phyloP scores from a whole-genome alignment of 768 basidiomycete genomes.

The Pilatotrama ljubarskyi region DNA sequence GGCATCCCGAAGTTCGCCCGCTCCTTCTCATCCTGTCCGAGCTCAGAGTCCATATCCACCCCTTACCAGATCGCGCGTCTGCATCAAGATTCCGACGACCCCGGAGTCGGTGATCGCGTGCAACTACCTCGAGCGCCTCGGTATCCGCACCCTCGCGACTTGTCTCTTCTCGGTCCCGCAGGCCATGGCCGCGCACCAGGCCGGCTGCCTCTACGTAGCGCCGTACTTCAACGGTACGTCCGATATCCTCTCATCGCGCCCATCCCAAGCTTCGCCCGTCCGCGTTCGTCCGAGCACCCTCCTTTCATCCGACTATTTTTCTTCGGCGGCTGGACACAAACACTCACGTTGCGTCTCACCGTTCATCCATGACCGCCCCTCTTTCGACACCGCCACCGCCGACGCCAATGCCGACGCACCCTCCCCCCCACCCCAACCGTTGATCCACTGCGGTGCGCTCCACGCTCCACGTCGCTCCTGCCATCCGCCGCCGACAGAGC shows the following conservation, averaged over 20 bases:
- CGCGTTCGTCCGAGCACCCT: too few species aligned
- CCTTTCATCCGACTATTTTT: too few species aligned
- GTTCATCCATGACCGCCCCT: too few species aligned
- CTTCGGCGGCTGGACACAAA: too few species aligned
- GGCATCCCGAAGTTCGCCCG: slow-evolving; percentile 41
- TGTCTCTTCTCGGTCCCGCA: slow-evolving; percentile 56
- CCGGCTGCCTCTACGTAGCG: slow-evolving; percentile 51
- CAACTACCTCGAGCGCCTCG: slow-evolving; percentile 41
- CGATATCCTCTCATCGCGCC: background rate
- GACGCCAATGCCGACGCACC: background rate
- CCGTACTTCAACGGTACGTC: slow-evolving; percentile 56
- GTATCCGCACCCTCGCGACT: slow-evolving; percentile 56
- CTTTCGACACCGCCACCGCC: background rate
- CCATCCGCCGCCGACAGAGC: slow-evolving; percentile 31
- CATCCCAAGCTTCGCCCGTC: too few species aligned
- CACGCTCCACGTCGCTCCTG: background rate
- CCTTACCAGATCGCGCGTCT: slow-evolving; percentile 43
- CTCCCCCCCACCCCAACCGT: background rate
- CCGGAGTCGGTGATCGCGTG: slow-evolving; percentile 54
- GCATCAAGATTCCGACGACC: slow-evolving; percentile 61
- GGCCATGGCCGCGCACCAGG: slow-evolving; percentile 54
- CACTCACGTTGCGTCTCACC: too few species aligned
- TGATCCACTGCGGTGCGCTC: too few species aligned
- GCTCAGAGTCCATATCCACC: too few species aligned
- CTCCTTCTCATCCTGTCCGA: background rate